A percentile compares a stretch with the other conserved stretches of the same genome.
Evolutionary conservation across 169 alveolate species (phyloP).

Genomic region (Cryptosporidium viatorum): DNA sequence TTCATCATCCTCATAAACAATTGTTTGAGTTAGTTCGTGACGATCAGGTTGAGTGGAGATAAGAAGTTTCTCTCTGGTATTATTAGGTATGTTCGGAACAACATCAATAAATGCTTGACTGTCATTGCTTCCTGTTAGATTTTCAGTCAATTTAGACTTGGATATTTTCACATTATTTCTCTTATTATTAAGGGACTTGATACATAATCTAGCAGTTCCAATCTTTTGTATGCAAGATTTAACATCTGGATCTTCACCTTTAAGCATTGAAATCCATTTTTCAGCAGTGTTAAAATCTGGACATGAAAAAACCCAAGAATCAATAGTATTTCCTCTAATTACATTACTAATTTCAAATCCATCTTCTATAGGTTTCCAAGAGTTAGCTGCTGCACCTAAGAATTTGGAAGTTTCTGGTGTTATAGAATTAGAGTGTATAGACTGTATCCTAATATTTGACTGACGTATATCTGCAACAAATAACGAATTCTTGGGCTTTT

Average conservation of each 20-base stretch:
- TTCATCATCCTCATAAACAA: constrained; percentile 47
- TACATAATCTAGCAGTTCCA: constrained; percentile 50
- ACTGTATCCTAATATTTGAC: constrained; percentile 42
- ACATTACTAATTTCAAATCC: constrained; percentile 71
- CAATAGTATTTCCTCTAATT: constrained; percentile 30
- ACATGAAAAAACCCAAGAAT: constrained; percentile 71
- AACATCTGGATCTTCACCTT: constrained; percentile 42
- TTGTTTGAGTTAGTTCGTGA: constrained; percentile 15
- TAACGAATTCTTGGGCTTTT: constrained; percentile 50
- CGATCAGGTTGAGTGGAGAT: constrained; percentile 31
- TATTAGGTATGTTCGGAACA: constrained; percentile 24
- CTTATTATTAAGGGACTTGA: background rate
- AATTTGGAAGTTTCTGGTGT: constrained; percentile 49
- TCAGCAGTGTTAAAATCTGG: constrained; percentile 34
- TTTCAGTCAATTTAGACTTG: background rate
- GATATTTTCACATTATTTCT: constrained; percentile 7
- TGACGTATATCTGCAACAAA: constrained; percentile 71
- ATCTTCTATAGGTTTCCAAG: constrained; percentile 38
- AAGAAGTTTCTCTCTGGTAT: constrained; percentile 52
- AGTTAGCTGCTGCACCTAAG: constrained; percentile 34
- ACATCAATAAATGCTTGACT: constrained; percentile 5
- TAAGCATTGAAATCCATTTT: constrained; percentile 73
- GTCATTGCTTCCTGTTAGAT: background rate
- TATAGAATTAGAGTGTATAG: constrained; percentile 53
- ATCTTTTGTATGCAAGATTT: constrained; percentile 44